Percentiles rank a stretch among this genome's conserved stretches.
phyloP scores from a whole-genome alignment of 78 protist species.

The Dictyostelium firmibasis region DNA sequence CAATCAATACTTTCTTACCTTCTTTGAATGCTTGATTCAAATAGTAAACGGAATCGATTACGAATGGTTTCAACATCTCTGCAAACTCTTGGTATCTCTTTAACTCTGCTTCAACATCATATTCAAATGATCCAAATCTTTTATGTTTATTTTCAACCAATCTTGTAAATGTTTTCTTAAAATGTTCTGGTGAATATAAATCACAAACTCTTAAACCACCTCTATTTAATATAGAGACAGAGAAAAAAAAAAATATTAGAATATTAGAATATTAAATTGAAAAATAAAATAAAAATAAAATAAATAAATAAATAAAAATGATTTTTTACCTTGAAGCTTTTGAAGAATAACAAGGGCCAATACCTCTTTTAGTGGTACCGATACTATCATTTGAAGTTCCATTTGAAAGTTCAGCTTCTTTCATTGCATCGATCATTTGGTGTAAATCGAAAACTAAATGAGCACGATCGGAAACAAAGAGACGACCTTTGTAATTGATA shows the following conservation, averaged over 20 bases:
- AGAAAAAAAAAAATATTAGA: no score
- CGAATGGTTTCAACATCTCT: slow-evolving; percentile 84
- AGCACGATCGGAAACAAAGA: slow-evolving; percentile 92
- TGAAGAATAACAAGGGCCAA: slow-evolving; percentile 94
- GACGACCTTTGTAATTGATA: slow-evolving; percentile 59
- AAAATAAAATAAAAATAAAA: no score
- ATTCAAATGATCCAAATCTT: slow-evolving; percentile 77
- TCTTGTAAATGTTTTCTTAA: slow-evolving; percentile 47
- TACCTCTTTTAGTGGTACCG: slow-evolving; percentile 93
- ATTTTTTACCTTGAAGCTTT: slow-evolving; percentile 79
- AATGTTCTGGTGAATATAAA: slow-evolving; percentile 75
- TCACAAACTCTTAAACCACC: slow-evolving; percentile 90
- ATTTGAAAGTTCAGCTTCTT: slow-evolving; percentile 70
- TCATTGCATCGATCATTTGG: slow-evolving; percentile 87
- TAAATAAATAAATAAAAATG: no score
- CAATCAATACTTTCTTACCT: slow-evolving; percentile 85
- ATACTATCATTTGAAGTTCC: slow-evolving; percentile 72
- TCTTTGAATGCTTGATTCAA: slow-evolving; percentile 72
- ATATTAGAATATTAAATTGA: neutral
- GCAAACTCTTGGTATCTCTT: slow-evolving; percentile 77
- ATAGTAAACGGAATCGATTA: slow-evolving; percentile 88
- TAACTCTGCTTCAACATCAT: slow-evolving; percentile 89
- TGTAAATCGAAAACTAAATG: slow-evolving; percentile 94
- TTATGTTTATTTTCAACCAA: slow-evolving; percentile 54
- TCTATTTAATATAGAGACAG: no score